Evolutionary conservation across 805 yeast species (phyloP).

Genomic region (Lipomyces spencermartinsiae): DNA sequence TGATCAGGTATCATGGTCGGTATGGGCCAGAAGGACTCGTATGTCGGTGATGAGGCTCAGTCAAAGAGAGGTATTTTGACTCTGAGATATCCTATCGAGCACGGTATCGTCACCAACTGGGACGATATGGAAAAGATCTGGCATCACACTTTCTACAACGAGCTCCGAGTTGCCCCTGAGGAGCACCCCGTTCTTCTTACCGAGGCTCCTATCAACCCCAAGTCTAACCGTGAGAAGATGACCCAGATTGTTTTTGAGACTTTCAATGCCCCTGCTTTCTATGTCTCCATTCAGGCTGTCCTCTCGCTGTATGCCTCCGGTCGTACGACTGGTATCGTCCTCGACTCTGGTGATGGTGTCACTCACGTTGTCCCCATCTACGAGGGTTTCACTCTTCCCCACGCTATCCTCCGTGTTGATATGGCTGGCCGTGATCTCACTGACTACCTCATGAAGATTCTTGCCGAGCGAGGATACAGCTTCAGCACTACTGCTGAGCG

Average conservation of each 20-base stretch:
- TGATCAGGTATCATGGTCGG: conserved; percentile 63
- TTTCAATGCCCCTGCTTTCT: conserved; percentile 98
- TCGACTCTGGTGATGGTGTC: conserved; percentile 99
- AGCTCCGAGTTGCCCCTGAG: conserved; percentile 99
- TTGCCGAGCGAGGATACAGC: conserved; percentile 98
- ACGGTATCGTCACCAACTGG: conserved; percentile 99
- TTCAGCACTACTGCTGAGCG: conserved; percentile 99
- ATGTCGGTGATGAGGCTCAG: conserved; percentile 99
- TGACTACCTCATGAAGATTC: conserved; percentile 97
- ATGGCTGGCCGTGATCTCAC: conserved; percentile 99
- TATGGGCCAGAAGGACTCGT: conserved; percentile 99
- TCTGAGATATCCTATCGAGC: conserved; percentile 98
- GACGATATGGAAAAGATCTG: conserved; percentile 99
- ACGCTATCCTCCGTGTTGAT: conserved; percentile 98
- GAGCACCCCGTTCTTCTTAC: conserved; percentile 99
- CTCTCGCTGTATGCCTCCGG: conserved; percentile 98
- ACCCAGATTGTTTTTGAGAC: conserved; percentile 99
- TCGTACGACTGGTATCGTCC: conserved; percentile 99
- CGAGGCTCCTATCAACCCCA: conserved; percentile 99
- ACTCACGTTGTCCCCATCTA: conserved; percentile 99
- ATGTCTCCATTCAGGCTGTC: conserved; percentile 98
- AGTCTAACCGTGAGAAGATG: conserved; percentile 99
- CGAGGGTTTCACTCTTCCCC: conserved; percentile 99
- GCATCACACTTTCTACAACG: conserved; percentile 99
- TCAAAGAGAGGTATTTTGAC: conserved; percentile 99